Evolutionary conservation across 306 rosid species (phyloP).

Genomic region (Senna siamea): DNA sequence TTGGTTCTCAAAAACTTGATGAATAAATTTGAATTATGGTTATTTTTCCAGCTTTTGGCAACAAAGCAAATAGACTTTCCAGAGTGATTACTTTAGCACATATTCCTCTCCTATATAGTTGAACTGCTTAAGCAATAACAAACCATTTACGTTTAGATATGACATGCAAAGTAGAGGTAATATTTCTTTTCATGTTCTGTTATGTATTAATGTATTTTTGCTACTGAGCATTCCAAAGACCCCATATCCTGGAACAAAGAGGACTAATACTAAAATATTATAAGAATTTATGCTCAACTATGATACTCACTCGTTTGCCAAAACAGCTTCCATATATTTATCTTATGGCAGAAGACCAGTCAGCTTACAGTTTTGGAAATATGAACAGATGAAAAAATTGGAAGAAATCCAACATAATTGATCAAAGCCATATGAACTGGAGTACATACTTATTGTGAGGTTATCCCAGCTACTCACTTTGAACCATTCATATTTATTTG

Average conservation of each 20-base stretch:
- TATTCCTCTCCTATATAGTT: constrained; percentile 12
- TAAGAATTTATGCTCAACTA: neutral
- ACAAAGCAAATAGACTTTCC: constrained; percentile 18
- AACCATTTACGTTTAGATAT: neutral
- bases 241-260: constrained; percentile 28
- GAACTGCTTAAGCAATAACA: constrained; percentile 3
- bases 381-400: constrained; percentile 12
- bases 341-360: constrained; percentile 3
- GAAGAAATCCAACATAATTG: constrained; percentile 23
- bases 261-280: neutral
- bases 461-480: constrained; percentile 83
- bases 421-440: constrained; percentile 8
- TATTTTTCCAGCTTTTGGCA: constrained; percentile 25
- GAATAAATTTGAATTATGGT: constrained; percentile 15
- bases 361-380: constrained; percentile 12
- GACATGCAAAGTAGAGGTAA: neutral
- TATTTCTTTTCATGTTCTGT: constrained; percentile 3
- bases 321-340: constrained; percentile 27
- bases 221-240: constrained; percentile 9
- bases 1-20: constrained; percentile 21
- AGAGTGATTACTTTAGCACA: neutral
- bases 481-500: constrained; percentile 61
- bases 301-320: constrained; percentile 1
- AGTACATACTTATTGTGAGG: constrained; percentile 64
- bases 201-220: neutral